Conservation (phyloP, 1,284 basidiomycete species). For the Neonothopanus nambi region DNA sequence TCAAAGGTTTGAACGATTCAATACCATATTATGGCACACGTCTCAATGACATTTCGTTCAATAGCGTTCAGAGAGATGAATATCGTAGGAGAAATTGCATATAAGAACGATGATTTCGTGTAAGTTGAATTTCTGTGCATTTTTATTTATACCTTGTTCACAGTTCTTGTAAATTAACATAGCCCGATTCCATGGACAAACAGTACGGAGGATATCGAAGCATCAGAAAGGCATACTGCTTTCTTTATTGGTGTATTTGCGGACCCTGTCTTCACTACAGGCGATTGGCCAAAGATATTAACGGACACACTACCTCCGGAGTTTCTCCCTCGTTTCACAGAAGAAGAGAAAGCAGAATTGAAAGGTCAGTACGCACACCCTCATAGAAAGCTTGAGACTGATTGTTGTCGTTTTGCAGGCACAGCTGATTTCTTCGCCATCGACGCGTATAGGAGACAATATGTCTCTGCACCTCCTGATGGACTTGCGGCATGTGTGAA, state of each 20-base stretch:
- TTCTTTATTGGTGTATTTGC: conserved; percentile 48
- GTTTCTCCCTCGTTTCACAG: conserved; percentile 45
- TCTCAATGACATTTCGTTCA: background rate
- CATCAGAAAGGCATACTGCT: conserved; percentile 46
- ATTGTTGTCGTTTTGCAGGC: conserved; percentile 26
- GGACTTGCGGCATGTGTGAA: conserved; percentile 41
- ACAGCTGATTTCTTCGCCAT: conserved; percentile 51
- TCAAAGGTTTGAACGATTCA: conserved; percentile 34
- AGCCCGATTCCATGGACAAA: conserved; percentile 48
- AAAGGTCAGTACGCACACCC: conserved; percentile 29
- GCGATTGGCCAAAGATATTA: conserved; percentile 49
- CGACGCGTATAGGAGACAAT: conserved; percentile 43
- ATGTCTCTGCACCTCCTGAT: conserved; percentile 38
- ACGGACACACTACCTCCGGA: conserved; percentile 43
- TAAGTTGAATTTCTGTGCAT: no score
- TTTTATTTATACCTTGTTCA: background rate
- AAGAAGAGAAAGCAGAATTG: conserved; percentile 40
- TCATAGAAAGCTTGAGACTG: background rate
- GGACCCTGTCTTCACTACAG: conserved; percentile 44
- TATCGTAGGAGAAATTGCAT: conserved; percentile 47
- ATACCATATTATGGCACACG: background rate
- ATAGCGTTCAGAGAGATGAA: conserved; percentile 45
- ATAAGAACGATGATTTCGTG: conserved; percentile 51
- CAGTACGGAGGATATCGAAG: conserved; percentile 40
- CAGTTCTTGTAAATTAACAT: background rate